Evolutionary conservation across 2,329 filamentous ascomycete species (phyloP).

Genomic region (Biscogniauxia mediterranea): DNA sequence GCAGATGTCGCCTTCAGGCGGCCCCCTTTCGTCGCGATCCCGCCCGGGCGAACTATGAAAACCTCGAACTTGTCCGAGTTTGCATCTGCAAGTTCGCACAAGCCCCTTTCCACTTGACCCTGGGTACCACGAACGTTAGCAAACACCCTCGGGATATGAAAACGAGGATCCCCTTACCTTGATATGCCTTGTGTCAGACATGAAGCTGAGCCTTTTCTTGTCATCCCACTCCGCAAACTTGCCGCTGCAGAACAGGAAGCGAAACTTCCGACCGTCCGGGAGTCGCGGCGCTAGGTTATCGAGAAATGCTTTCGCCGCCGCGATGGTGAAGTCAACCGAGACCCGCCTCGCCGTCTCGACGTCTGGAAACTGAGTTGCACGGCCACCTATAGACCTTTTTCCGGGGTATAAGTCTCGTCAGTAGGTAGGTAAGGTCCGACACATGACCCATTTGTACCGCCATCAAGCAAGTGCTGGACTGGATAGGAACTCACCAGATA

Average conservation of each 20-base stretch:
- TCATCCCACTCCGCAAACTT: conserved; percentile 35
- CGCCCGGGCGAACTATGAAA: conserved; percentile 38
- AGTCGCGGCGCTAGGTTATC: conserved; percentile 31
- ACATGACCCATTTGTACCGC: not conserved
- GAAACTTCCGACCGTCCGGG: conserved; percentile 35
- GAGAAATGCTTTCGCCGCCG: conserved; percentile 57
- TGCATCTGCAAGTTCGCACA: conserved; percentile 38
- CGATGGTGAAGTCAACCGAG: conserved; percentile 58
- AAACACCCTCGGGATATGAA: too few species aligned
- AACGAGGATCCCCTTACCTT: conserved; percentile 32
- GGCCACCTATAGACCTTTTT: conserved; percentile 40
- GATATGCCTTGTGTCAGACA: conserved; percentile 37
- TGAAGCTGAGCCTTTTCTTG: conserved; percentile 35
- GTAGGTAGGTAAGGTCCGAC: not conserved
- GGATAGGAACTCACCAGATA: conserved; percentile 55
- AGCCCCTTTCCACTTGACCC: conserved; percentile 39
- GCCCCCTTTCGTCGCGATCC: conserved; percentile 29
- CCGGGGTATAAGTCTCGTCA: not conserved
- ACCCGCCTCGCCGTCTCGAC: conserved; percentile 48
- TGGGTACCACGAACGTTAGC: conserved; percentile 11
- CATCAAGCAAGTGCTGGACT: not conserved
- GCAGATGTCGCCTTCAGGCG: conserved; percentile 28
- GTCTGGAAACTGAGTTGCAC: conserved; percentile 47
- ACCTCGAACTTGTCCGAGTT: conserved; percentile 34
- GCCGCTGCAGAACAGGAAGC: conserved; percentile 44